Evolutionary conservation across 805 yeast genomes (phyloP).

Genomic region (Monosporozyma unispora): DNA sequence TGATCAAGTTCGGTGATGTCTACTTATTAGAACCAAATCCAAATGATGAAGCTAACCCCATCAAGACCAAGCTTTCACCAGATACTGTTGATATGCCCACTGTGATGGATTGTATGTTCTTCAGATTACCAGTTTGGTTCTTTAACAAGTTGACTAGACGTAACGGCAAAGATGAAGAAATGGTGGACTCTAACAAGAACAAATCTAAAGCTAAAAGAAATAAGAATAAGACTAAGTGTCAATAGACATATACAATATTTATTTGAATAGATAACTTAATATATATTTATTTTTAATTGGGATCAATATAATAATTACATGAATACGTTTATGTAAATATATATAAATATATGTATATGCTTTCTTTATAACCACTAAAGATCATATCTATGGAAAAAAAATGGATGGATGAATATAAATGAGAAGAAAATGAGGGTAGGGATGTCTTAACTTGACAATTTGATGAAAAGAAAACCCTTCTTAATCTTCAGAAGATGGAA

Average conservation of each 20-base stretch:
- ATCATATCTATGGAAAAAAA: background rate
- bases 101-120: constrained; percentile 40
- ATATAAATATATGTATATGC: no score
- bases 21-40: constrained; percentile 35
- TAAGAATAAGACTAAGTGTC: background rate
- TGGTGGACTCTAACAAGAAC: constrained; percentile 29
- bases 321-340: background rate
- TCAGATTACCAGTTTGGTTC: constrained; percentile 33
- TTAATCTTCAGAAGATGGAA: background rate
- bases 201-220: background rate
- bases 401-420: background rate
- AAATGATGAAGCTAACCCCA: constrained; percentile 25
- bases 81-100: constrained; percentile 42
- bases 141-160: constrained; percentile 34
- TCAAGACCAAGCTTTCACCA: constrained; percentile 35
- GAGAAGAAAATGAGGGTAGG: no score
- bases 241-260: no score
- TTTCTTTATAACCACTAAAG: no score
- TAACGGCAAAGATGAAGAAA: background rate
- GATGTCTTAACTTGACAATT: background rate
- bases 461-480: background rate
- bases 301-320: background rate
- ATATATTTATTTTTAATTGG: background rate
- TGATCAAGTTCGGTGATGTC: constrained; percentile 53
- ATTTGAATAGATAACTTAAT: no score